phyloP scores from a whole-genome alignment of 495 filamentous ascomycete genomes.

The Aspergillus asperescens region DNA sequence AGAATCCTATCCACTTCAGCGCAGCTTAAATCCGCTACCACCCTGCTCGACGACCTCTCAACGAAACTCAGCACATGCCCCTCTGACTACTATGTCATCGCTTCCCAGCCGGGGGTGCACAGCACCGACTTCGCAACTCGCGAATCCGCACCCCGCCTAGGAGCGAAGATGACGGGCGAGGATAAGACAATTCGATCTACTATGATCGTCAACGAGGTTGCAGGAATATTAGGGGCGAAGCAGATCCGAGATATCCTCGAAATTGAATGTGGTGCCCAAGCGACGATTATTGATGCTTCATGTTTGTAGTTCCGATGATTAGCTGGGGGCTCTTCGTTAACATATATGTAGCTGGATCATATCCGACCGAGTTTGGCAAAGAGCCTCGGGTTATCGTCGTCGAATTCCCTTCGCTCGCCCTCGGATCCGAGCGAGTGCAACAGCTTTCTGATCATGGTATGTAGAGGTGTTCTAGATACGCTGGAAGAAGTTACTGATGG shows the following conservation, averaged over 20 bases:
- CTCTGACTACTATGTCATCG: conserved; percentile 73
- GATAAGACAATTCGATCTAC: conserved; percentile 47
- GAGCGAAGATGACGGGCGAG: conserved; percentile 45
- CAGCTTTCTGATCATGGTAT: conserved; percentile 48
- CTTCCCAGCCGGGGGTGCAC: conserved; percentile 72
- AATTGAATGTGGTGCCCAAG: conserved; percentile 48
- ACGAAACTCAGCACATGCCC: conserved; percentile 58
- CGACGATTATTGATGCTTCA: conserved; percentile 54
- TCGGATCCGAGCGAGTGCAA: conserved; percentile 31
- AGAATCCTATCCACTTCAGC: conserved; percentile 44
- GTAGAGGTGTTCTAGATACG: conserved; percentile 6
- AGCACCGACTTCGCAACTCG: conserved; percentile 55
- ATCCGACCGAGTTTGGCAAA: conserved; percentile 39
- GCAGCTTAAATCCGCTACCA: conserved; percentile 39
- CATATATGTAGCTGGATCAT: conserved; percentile 36
- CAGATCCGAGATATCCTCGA: conserved; percentile 49
- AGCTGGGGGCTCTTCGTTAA: conserved; percentile 13
- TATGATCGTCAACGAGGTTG: conserved; percentile 55
- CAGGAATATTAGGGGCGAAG: conserved; percentile 54
- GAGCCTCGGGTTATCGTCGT: conserved; percentile 47
- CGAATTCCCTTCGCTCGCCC: conserved; percentile 47
- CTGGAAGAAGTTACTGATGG: conserved; percentile 12
- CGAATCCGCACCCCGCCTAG: conserved; percentile 57
- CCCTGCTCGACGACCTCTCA: conserved; percentile 29
- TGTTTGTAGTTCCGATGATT: conserved; percentile 41